Evolutionary conservation across 371 early-diverging fungal species (phyloP), one percentile per base, ranked within the genome.

Genomic region (Scutellospora calospora): DNA sequence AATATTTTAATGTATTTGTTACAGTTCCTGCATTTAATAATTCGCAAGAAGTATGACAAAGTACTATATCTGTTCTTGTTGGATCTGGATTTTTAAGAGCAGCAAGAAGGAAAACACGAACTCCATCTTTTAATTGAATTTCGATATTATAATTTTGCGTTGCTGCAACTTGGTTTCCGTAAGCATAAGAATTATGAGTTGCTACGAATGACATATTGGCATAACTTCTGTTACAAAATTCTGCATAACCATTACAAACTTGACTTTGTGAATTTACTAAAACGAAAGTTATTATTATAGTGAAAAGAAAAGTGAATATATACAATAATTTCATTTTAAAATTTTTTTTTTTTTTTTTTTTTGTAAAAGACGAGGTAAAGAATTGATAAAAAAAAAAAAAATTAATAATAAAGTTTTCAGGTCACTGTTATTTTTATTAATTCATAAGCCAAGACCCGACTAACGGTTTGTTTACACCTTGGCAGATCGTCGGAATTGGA

Each of bases 121-220:
- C 86, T 57, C 95, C 95, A 69, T 92, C 93, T 49, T 86, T 84
- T 16, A 95, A 86, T 83, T 95, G 95, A 1, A 86, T 84, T 11
- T 80, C 81, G 33, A 94, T 88, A 41, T 88, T 81, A 77, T 88
- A 88, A 80, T 88, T 80, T 85, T 95, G 95, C 81, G 93, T 95
- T 35, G 91, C 88, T 3, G 93, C 94, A 14, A 84, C 81, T 0
- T 68, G 80, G 52, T 87, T 90, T 12, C 83, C 83, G 73, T 79
- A 86, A 31, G 93, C 91, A 82, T 89, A 95, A 0, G 95, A 87
- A 81, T 95, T 95, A 85, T 95, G 95, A 8, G 95, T 93, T n/a
- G 91, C 83, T 1, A 90, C 82, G 65, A 87, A 92, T 2, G 92
- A 87, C 18, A 95, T 83, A 59, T 87, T 68, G 80, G 88, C 82